These are phyloP conservation scores for Magnusiomyces ingens DNA, from an alignment of 1,139 yeast species.

Conservation along the genomic window DNA sequence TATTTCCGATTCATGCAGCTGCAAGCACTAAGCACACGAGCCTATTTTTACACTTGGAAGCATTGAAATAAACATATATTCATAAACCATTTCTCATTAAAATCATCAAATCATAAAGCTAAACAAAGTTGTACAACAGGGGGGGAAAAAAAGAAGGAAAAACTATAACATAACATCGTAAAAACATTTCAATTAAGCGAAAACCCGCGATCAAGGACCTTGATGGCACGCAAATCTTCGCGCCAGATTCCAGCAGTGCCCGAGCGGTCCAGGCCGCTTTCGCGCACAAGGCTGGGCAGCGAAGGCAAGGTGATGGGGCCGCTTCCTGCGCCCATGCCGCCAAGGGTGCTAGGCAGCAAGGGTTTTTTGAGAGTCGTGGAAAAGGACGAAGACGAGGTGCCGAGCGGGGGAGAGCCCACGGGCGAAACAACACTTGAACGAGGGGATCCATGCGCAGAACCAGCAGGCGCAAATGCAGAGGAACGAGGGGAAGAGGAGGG, in stretches of 20 bases:
- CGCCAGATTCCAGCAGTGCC: conserved; percentile 26
- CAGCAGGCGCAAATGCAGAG: too few species aligned
- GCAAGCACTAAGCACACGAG: too few species aligned
- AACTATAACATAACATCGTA: neutral
- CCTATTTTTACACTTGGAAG: too few species aligned
- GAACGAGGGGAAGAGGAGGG: too few species aligned
- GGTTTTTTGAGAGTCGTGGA: neutral
- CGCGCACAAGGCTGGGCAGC: conserved; percentile 4
- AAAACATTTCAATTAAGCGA: conserved; percentile 6
- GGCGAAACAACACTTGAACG: too few species aligned
- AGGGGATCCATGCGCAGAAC: too few species aligned
- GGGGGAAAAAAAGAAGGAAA: neutral
- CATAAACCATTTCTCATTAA: too few species aligned
- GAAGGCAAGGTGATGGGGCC: conserved; percentile 3
- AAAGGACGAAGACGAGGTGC: too few species aligned
- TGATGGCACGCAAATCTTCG: conserved; percentile 30
- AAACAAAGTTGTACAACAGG: neutral
- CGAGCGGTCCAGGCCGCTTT: too few species aligned
- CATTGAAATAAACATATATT: too few species aligned
- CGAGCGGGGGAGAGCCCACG: too few species aligned
- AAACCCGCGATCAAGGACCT: conserved; percentile 28
- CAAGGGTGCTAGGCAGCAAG: neutral
- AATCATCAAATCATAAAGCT: neutral
- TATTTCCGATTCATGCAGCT: too few species aligned
- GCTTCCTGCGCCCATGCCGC: neutral